A percentile compares a stretch with the other conserved stretches of the same genome.
Conservation (phyloP, 805 yeast genomes). For the Yamadazyma sp. region DNA sequence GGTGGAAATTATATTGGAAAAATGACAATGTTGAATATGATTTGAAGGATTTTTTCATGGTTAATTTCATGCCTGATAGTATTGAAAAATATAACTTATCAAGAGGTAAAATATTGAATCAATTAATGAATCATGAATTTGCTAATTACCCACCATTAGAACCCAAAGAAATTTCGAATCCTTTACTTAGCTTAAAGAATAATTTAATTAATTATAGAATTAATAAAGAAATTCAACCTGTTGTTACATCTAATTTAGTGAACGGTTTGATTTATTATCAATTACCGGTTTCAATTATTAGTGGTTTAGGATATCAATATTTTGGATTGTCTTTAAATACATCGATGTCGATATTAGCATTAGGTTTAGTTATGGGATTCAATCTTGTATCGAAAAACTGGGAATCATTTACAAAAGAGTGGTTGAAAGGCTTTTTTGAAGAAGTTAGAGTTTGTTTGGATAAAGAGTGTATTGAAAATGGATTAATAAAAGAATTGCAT, state of each 20-base stretch:
- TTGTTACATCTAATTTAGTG: conserved; percentile 26
- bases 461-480: conserved; percentile 35
- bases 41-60: conserved; percentile 34
- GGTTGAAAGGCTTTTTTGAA: conserved; percentile 32
- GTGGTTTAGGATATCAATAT: conserved; percentile 28
- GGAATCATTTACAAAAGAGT: conserved; percentile 25
- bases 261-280: conserved; percentile 35
- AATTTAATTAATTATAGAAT: conserved; percentile 26
- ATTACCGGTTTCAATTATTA: conserved; percentile 31
- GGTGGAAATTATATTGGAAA: conserved; percentile 42
- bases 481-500: conserved; percentile 32
- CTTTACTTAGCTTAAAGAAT: conserved; percentile 28
- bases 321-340: conserved; percentile 32
- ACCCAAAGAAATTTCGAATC: conserved; percentile 20
- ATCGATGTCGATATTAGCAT: conserved; percentile 28
- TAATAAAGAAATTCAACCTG: conserved; percentile 34
- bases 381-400: conserved; percentile 37
- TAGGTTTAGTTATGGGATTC: conserved; percentile 43
- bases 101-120: conserved; percentile 34
- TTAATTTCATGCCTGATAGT: conserved; percentile 35
- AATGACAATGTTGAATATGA: conserved; percentile 44
- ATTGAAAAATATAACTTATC: conserved; percentile 36
- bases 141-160: conserved; percentile 15
- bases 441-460: conserved; percentile 33
- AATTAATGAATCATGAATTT: conserved; percentile 24